Percentiles rank a stretch among this genome's conserved stretches.
phyloP scores from a whole-genome alignment of 345 rosid species.

The Lepidium sativum region DNA sequence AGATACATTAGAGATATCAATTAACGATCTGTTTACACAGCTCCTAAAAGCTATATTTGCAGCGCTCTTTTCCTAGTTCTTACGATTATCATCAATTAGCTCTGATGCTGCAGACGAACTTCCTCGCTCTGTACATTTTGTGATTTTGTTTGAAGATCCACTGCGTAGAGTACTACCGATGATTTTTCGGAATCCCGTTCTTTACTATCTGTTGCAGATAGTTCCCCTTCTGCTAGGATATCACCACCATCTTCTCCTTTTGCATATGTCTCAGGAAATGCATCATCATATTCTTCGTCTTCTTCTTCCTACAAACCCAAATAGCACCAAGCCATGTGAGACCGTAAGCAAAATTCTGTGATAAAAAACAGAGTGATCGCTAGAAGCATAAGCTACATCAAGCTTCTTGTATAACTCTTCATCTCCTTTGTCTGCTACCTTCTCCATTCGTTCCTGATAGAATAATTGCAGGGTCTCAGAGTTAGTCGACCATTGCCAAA shows the following conservation, averaged over 20 bases:
- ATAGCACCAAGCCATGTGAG: slow-evolving; percentile 3
- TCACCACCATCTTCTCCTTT: slow-evolving; percentile 21
- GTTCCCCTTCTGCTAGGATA: background rate
- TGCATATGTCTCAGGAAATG: slow-evolving; percentile 31
- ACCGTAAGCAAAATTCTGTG: background rate
- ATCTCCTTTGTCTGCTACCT: slow-evolving; percentile 46
- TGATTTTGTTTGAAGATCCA: background rate
- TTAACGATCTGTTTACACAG: too few species aligned
- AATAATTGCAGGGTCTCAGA: background rate
- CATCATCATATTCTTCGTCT: slow-evolving; percentile 29
- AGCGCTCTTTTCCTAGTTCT: background rate
- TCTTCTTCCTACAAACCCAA: slow-evolving; percentile 42
- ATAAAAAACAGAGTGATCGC: slow-evolving; percentile 22
- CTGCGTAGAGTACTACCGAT: too few species aligned
- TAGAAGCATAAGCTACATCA: slow-evolving; percentile 57
- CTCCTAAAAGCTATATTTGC: background rate
- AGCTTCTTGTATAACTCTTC: slow-evolving; percentile 54
- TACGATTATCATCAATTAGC: background rate
- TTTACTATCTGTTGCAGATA: background rate
- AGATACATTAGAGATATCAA: background rate
- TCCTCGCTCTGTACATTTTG: background rate
- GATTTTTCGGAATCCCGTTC: slow-evolving; percentile 7
- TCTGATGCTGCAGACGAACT: background rate
- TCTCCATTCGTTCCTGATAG: slow-evolving; percentile 55
- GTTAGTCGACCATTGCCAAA: background rate